A percentile compares a stretch with the other conserved stretches of the same genome.
Conservation (phyloP, 1,284 basidiomycete genomes). For the Heterobasidion irregulare region DNA sequence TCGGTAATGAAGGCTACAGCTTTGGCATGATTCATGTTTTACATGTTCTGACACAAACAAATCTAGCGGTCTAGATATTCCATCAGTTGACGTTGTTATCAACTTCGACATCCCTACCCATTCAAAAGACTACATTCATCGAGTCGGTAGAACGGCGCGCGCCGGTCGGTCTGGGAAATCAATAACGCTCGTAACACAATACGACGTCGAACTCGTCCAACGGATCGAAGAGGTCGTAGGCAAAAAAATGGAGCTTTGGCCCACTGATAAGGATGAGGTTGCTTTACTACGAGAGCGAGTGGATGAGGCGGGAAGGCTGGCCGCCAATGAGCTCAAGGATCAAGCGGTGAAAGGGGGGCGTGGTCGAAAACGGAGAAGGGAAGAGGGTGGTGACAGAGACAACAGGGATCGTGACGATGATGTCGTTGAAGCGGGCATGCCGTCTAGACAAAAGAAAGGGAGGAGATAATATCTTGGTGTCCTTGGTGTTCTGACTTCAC, state of each 20-base stretch:
- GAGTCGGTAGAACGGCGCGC: slow-evolving; percentile 95
- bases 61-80: slow-evolving; percentile 84
- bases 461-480: slow-evolving; percentile 14
- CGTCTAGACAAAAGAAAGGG: slow-evolving; percentile 30
- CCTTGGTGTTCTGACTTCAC: neutral
- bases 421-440: slow-evolving; percentile 76
- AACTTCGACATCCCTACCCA: slow-evolving; percentile 98
- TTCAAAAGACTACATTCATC: slow-evolving; percentile 99
- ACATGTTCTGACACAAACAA: slow-evolving; percentile 25
- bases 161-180: slow-evolving; percentile 94
- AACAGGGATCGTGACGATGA: slow-evolving; percentile 85
- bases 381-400: slow-evolving; percentile 45
- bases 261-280: slow-evolving; percentile 87
- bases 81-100: slow-evolving; percentile 93
- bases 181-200: slow-evolving; percentile 95
- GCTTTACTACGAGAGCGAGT: slow-evolving; percentile 86
- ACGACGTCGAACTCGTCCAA: slow-evolving; percentile 95
- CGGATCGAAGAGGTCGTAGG: slow-evolving; percentile 90
- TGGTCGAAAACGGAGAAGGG: slow-evolving; percentile 49
- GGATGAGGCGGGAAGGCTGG: slow-evolving; percentile 81
- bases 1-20: slow-evolving; percentile 39
- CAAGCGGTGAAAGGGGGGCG: slow-evolving; percentile 42
- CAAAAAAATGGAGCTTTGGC: slow-evolving; percentile 90
- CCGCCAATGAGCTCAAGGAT: slow-evolving; percentile 74
- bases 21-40: slow-evolving; percentile 5